Evolutionary conservation across 805 yeast species (phyloP), one percentile per base, ranked within the genome.

Genomic region (Zygotorulaspora sp.): DNA sequence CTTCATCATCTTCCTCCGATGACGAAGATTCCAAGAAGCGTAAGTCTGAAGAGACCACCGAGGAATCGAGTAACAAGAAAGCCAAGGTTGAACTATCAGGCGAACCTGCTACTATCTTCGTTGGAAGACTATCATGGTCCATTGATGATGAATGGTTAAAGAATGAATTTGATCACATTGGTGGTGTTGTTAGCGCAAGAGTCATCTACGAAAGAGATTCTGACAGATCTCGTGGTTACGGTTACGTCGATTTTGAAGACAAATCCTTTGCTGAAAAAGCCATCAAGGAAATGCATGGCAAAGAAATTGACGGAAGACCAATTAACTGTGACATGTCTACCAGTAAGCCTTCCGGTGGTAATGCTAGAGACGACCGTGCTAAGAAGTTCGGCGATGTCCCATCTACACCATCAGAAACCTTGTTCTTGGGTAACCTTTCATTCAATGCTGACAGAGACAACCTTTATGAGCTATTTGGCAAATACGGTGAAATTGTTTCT

Each of bases 81-180:
- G 75, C 49, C 40, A 72, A 70, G 49, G 55, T 61, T 36, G 65
- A 64, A 35, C 19, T 40, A 26, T 30, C 57, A 16, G 71, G 66
- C 50, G 95, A 82, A 67, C 82, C 88, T 54, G 84, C 90, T 43
- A 90, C 97, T 44, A 66, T 92, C 50, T 92, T 92, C 58, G 97
- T 89, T 49, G 98, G 98, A 58, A 82, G 97, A 72, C 77, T 92
- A 58, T 88, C 97, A 14, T 92, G 97, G 97, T 83, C 80, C 66
- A 77, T 92, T 58, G 98, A 92, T 60, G 97, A 89, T 62, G 95
- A 81, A 44, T 85, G 96, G 95, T 78, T 92, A 64, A 73, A 74
- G 67, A 71, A 80, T 45, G 97, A 86, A 70, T 92, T 92, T 65
- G 88, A 81, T 63, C 76, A 74, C 46, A 57, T 67, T 38, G 95